phyloP scores from a whole-genome alignment of 768 basidiomycete species.

The Mycena polygramma region DNA sequence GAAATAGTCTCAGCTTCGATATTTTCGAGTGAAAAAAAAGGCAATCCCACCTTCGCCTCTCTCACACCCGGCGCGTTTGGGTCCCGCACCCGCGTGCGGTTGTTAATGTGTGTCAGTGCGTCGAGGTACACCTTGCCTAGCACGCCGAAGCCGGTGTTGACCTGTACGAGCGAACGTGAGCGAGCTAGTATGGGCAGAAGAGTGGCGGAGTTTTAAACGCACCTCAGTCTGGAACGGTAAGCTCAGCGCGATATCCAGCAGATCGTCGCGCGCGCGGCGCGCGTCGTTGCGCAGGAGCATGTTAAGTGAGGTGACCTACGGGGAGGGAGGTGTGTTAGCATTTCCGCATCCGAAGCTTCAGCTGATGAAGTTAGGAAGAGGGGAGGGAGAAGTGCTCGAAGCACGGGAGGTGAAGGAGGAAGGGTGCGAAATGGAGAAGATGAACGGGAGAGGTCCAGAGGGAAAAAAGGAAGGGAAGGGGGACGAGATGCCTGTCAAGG shows the following conservation, averaged over 20 bases:
- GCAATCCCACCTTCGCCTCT: constrained; percentile 70
- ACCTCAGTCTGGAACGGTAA: constrained; percentile 96
- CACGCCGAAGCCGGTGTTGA: constrained; percentile 96
- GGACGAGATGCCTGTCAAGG: too few relatives aligned
- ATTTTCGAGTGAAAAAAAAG: not conserved
- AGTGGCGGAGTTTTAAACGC: constrained; percentile 1
- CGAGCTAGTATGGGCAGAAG: not conserved
- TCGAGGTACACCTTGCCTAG: constrained; percentile 97
- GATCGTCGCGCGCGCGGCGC: constrained; percentile 87
- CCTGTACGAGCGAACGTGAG: constrained; percentile 4
- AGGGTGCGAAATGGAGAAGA: too few relatives aligned
- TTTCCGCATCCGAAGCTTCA: too few relatives aligned
- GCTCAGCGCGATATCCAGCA: constrained; percentile 91
- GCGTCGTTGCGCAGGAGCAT: constrained; percentile 94
- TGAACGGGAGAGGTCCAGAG: too few relatives aligned
- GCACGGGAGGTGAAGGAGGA: too few relatives aligned
- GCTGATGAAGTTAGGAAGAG: too few relatives aligned
- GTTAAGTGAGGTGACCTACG: constrained; percentile 80
- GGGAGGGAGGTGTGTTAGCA: too few relatives aligned
- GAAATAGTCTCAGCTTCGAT: not conserved
- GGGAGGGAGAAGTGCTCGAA: too few relatives aligned
- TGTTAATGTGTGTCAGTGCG: constrained; percentile 90
- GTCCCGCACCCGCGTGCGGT: constrained; percentile 80
- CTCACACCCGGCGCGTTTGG: constrained; percentile 83
- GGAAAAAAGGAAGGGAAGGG: too few relatives aligned